phyloP scores from a whole-genome alignment of 1,139 yeast species.

The Casaregolazyma suthepensis region DNA sequence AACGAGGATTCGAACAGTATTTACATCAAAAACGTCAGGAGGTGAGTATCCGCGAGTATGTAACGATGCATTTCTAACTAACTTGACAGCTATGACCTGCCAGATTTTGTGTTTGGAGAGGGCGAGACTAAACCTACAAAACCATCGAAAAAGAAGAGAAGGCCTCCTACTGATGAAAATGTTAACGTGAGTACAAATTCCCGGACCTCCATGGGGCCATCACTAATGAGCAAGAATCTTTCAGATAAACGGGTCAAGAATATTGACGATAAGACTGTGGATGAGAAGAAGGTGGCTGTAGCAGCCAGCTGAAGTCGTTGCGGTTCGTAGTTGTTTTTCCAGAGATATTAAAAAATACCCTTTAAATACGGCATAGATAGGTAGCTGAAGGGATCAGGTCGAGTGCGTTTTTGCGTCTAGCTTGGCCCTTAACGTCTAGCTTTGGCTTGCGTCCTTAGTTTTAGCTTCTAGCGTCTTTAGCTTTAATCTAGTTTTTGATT shows the following conservation, averaged over 20 bases:
- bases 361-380: not conserved
- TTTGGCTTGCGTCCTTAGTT: too few species aligned
- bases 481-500: too few species aligned
- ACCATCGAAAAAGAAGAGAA: constrained; percentile 42
- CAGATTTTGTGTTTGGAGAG: constrained; percentile 75
- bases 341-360: not conserved
- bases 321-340: not conserved
- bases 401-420: too few species aligned
- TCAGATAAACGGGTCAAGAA: constrained; percentile 5
- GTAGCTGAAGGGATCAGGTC: not conserved
- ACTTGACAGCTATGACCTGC: constrained; percentile 57
- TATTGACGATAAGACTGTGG: constrained; percentile 1
- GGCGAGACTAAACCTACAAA: constrained; percentile 71
- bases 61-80: constrained; percentile 1
- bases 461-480: too few species aligned
- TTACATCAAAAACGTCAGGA: constrained; percentile 69
- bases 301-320: not conserved
- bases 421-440: too few species aligned
- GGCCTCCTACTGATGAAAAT: constrained; percentile 29
- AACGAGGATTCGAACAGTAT: constrained; percentile 53
- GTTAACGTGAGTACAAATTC: constrained; percentile 5
- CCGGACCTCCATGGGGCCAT: not conserved
- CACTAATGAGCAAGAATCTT: not conserved
- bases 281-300: constrained; percentile 5
- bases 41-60: constrained; percentile 28